A percentile compares a stretch with the other conserved stretches of the same genome.
These are phyloP conservation scores for Wickerhamomyces strasburgensis DNA, from an alignment of 805 yeast species.

Conservation along the genomic window DNA sequence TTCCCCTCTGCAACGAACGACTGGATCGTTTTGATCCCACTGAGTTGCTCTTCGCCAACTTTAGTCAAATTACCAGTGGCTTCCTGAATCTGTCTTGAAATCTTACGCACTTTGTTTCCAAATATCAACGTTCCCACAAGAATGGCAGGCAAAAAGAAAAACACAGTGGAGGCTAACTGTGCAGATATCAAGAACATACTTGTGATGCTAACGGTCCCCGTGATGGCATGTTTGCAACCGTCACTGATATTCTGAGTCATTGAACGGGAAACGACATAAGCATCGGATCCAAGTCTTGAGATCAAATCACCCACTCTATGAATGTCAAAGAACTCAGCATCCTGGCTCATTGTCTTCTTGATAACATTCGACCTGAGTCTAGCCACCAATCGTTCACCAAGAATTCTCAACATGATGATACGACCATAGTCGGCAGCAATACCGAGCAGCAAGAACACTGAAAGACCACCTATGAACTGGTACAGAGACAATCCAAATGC, in stretches of 20 bases:
- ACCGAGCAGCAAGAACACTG: constrained; percentile 42
- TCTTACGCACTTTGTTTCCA: constrained; percentile 72
- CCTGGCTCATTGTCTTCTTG: constrained; percentile 76
- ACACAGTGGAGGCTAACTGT: constrained; percentile 74
- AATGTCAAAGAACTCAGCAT: constrained; percentile 89
- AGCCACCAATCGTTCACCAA: constrained; percentile 86
- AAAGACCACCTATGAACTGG: constrained; percentile 56
- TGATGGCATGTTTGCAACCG: constrained; percentile 76
- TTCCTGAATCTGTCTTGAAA: constrained; percentile 77
- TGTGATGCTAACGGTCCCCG: constrained; percentile 79
- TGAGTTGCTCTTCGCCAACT: constrained; percentile 88
- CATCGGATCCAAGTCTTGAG: constrained; percentile 83
- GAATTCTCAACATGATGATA: constrained; percentile 57
- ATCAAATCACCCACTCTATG: constrained; percentile 93
- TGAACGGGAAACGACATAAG: constrained; percentile 82
- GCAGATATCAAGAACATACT: constrained; percentile 89
- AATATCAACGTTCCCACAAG: constrained; percentile 72
- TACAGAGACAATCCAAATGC: constrained; percentile 50
- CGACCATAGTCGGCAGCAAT: constrained; percentile 75
- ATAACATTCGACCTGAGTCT: constrained; percentile 74
- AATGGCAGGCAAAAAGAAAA: constrained; percentile 77
- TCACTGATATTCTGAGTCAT: constrained; percentile 89
- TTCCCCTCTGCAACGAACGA: constrained; percentile 83
- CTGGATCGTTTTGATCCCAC: constrained; percentile 85
- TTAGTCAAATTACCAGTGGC: constrained; percentile 83